Base-by-base conservation (phyloP, 2,329 filamentous ascomycete genomes). In the Alternaria alternata region DNA sequence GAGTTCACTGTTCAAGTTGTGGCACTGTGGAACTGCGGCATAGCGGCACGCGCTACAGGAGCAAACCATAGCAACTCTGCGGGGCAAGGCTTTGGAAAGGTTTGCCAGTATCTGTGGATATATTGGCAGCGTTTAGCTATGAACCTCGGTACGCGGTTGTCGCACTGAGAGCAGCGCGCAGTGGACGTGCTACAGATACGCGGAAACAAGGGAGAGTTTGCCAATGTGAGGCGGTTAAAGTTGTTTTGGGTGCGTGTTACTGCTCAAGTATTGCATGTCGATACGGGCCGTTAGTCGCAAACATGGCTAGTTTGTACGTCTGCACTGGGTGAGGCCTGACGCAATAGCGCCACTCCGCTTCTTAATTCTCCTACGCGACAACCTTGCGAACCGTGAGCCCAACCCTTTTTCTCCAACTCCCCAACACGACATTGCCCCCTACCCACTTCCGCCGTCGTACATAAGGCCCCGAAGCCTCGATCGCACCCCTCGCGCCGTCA, bases 251-350 rank as follows among this genome's bases (percentile, higher is more conserved):
- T 12, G 24, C 24, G 24, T 26, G 24, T 26, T 26, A 26, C 24
- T 26, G 24, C 24, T 26, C 24, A 0, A 11, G 28, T 30, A 30
- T 8, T 11, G 28, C 28, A 41, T 20, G 18, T 22, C 34, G 30
- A n/a, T 34, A 24, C 9, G 46, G 46, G 46, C 30, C 46, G 46
- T 48, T 34, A 34, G 18, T 22, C 18, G 20, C 28, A 30, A 32
- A 48, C 34, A 38, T n/a, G 49, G 12, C 16, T 30, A 20, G 30
- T 30, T 24, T 7, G 9, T 6, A 24, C 39, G 14, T 32, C 8
- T 53, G 55, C 48, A 48, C 52, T 34, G 38, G 51, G 28, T 53
- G 55, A 30, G 34, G 41, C 49, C 34, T 42, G 42, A 58, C 55
- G 49, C 49, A 52, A 41, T 54, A 47, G 24, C 43, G 44, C 46